Evolutionary conservation across 495 filamentous ascomycete genomes (phyloP), one percentile per base, ranked within the genome.

Genomic region (Neurospora sublineolata): DNA sequence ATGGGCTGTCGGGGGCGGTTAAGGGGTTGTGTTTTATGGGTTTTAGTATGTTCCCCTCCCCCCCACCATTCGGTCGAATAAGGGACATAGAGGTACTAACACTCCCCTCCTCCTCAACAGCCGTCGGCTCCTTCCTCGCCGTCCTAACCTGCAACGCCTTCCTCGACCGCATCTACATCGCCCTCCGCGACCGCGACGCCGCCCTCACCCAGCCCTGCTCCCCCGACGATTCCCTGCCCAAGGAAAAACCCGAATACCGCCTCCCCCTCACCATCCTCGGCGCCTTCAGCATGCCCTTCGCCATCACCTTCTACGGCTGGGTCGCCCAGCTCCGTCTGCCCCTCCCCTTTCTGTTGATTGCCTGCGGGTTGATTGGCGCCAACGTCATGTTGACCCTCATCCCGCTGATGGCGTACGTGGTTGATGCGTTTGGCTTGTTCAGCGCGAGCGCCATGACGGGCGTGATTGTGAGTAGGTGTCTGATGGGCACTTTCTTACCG

Each of bases 401-500:
- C 20, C 85, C 87, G 0, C 68, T 88, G 33, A 81, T 81, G 74
- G 80, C 85, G 1, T 89, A 88, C 69, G 79, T 89, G 10, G 87
- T 88, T 0, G 87, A 89, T 72, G 86, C 87, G 0, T 89, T 86
- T 72, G 84, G 85, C 0, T 69, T 87, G 14, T 87, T 85, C 73
- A 82, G 84, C 7, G 87, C 87, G 0, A 86, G 83, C 18, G 87
- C 87, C 3, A 81, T 88, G 82, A 88, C 87, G 2, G 83, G 83
- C 0, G 76, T 87, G 36, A 84, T 88, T 41, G 84, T 89, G 33
- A 78, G 79, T 27, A 77, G 87, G 37, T 88, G 86, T 73, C 76
- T 89, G 6, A 83, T 82, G 74, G 81, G 84, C 27, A 88, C 87
- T 0, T 80, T 88, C 30, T 68, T 89, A 41, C 87, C 87, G 2